A percentile compares a stretch with the other conserved stretches of the same genome.
Evolutionary conservation across 2,329 filamentous ascomycete species (phyloP).

Genomic region (Phialophora chinensis): DNA sequence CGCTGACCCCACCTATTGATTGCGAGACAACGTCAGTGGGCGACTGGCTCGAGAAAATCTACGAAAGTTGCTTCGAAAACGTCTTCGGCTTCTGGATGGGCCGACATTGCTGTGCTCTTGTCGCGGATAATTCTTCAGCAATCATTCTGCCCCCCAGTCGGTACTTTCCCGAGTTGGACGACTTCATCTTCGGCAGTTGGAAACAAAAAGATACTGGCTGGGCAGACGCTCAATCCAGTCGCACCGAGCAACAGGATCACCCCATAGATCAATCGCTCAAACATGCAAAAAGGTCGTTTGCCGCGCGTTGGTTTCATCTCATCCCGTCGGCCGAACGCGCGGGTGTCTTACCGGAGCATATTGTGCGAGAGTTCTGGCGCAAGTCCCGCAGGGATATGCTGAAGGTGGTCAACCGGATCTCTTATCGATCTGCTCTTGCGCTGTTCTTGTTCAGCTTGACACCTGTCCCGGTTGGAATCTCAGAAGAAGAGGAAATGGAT

Average conservation of each 20-base stretch:
- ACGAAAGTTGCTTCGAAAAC: conserved; percentile 48
- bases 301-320: conserved; percentile 42
- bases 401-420: conserved; percentile 50
- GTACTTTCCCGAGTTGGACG: conserved; percentile 45
- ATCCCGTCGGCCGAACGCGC: conserved; percentile 21
- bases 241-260: conserved; percentile 26
- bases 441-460: conserved; percentile 51
- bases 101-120: conserved; percentile 51
- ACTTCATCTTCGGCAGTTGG: conserved; percentile 27
- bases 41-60: conserved; percentile 42
- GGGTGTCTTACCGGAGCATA: conserved; percentile 32
- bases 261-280: conserved; percentile 42
- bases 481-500: conserved; percentile 51
- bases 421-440: conserved; percentile 51
- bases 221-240: conserved; percentile 15
- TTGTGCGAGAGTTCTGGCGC: conserved; percentile 45
- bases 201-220: conserved; percentile 11
- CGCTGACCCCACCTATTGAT: conserved; percentile 14
- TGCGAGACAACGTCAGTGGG: conserved; percentile 16
- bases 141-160: conserved; percentile 31
- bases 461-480: conserved; percentile 50
- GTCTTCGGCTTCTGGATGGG: conserved; percentile 54
- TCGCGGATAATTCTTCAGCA: conserved; percentile 34
- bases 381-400: conserved; percentile 49
- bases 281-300: conserved; percentile 41